phyloP scores from a whole-genome alignment of 164 flowering plant genomes.

The Buxus sempervirens region DNA sequence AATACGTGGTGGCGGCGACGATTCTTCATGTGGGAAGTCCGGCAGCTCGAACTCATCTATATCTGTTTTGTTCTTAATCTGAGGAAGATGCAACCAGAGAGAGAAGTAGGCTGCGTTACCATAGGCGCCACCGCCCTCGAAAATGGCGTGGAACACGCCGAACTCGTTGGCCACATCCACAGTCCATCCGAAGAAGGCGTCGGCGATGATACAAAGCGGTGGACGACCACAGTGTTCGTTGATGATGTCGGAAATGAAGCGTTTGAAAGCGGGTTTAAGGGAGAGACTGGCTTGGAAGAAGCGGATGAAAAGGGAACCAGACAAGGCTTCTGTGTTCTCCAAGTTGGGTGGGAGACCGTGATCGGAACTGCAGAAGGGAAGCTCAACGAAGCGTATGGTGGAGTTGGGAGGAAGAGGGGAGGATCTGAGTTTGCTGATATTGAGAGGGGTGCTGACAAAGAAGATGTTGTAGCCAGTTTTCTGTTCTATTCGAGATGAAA shows the following conservation, averaged over 20 bases:
- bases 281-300: conserved; percentile 30
- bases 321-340: conserved; percentile 45
- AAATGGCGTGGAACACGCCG: conserved; percentile 34
- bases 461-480: conserved; percentile 23
- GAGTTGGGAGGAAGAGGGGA: conserved; percentile 35
- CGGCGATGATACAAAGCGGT: conserved; percentile 25
- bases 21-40: conserved; percentile 48
- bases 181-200: conserved; percentile 33
- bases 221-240: neutral
- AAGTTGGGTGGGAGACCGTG: conserved; percentile 42
- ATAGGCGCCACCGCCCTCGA: conserved; percentile 37
- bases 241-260: conserved; percentile 17
- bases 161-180: conserved; percentile 35
- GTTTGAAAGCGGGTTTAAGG: conserved; percentile 28
- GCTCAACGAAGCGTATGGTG: conserved; percentile 33
- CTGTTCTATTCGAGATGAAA: conserved; percentile 31
- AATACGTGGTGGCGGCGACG: conserved; percentile 16
- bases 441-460: conserved; percentile 44
- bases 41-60: conserved; percentile 28
- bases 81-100: conserved; percentile 37
- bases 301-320: conserved; percentile 24
- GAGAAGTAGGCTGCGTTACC: conserved; percentile 48
- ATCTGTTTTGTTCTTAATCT: neutral
- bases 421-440: conserved; percentile 34
- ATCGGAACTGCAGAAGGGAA: conserved; percentile 44